Percentiles rank a stretch among this genome's conserved stretches.
phyloP scores from a whole-genome alignment of 1,284 basidiomycete genomes.

The Fomitopsis palustris region DNA sequence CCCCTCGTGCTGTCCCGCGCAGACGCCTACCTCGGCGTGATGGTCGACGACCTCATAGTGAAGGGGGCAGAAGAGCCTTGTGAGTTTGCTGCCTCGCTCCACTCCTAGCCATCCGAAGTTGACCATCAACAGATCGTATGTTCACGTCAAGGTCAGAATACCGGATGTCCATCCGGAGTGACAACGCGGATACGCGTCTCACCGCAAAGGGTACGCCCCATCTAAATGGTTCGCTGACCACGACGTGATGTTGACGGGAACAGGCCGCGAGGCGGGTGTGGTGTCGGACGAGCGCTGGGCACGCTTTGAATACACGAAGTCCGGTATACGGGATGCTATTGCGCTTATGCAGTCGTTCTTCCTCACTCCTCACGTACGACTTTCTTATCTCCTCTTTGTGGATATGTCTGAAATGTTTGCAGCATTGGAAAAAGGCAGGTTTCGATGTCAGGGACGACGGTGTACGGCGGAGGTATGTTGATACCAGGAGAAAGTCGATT shows the following conservation, averaged over 20 bases:
- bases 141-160: constrained; percentile 91
- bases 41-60: constrained; percentile 87
- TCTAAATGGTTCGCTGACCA: not conserved
- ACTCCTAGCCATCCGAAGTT: not conserved
- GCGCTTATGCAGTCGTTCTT: constrained; percentile 44
- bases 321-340: constrained; percentile 49
- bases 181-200: constrained; percentile 83
- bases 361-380: constrained; percentile 58
- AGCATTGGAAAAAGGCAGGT: constrained; percentile 61
- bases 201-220: constrained; percentile 62
- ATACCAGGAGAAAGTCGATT: not conserved
- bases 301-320: constrained; percentile 43
- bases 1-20: constrained; percentile 74
- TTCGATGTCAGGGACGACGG: constrained; percentile 60
- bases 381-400: not conserved
- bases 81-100: constrained; percentile 33
- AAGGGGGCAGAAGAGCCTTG: constrained; percentile 90
- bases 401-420: not conserved
- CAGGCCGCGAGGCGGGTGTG: constrained; percentile 44
- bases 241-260: not conserved
- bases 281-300: constrained; percentile 67
- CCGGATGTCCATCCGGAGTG: constrained; percentile 80
- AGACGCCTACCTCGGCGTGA: constrained; percentile 83
- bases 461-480: constrained; percentile 48
- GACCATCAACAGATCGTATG: constrained; percentile 69